phyloP scores from a whole-genome alignment of 768 basidiomycete genomes.

The Termitomyces sp. region DNA sequence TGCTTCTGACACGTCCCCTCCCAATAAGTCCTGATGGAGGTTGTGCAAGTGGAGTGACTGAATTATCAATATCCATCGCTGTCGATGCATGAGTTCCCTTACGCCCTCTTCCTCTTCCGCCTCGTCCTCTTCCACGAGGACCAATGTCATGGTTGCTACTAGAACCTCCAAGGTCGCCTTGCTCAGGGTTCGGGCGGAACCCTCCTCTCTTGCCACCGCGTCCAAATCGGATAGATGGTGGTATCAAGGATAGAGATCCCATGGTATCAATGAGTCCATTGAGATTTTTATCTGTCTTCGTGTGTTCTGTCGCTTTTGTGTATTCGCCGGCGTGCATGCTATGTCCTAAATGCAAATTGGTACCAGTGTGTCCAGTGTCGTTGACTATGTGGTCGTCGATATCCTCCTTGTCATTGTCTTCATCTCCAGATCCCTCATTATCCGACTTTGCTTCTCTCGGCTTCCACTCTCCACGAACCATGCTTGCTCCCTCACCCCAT shows the following conservation, averaged over 20 bases:
- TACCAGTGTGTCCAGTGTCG: slow-evolving; percentile 18
- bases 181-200: slow-evolving; percentile 31
- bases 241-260: slow-evolving; percentile 51
- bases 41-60: slow-evolving; percentile 1
- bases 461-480: slow-evolving; percentile 73
- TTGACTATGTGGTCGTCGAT: slow-evolving; percentile 16
- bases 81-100: background rate
- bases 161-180: background rate
- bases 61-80: slow-evolving; percentile 13
- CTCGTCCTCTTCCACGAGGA: slow-evolving; percentile 8
- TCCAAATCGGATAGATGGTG: slow-evolving; percentile 66
- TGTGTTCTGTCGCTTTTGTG: background rate
- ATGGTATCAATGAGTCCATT: slow-evolving; percentile 45
- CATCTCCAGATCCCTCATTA: slow-evolving; percentile 21
- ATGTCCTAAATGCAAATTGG: background rate
- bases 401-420: slow-evolving; percentile 18
- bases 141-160: slow-evolving; percentile 1
- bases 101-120: slow-evolving; percentile 19
- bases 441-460: slow-evolving; percentile 22
- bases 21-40: slow-evolving; percentile 8
- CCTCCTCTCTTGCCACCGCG: slow-evolving; percentile 58
- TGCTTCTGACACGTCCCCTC: slow-evolving; percentile 14
- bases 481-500: slow-evolving; percentile 82
- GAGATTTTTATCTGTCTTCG: slow-evolving; percentile 22
- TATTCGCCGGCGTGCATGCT: slow-evolving; percentile 4